A percentile compares a stretch with the other conserved stretches of the same genome.
Evolutionary conservation across 345 rosid species (phyloP).

Genomic region (Abelmoschus esculentus): DNA sequence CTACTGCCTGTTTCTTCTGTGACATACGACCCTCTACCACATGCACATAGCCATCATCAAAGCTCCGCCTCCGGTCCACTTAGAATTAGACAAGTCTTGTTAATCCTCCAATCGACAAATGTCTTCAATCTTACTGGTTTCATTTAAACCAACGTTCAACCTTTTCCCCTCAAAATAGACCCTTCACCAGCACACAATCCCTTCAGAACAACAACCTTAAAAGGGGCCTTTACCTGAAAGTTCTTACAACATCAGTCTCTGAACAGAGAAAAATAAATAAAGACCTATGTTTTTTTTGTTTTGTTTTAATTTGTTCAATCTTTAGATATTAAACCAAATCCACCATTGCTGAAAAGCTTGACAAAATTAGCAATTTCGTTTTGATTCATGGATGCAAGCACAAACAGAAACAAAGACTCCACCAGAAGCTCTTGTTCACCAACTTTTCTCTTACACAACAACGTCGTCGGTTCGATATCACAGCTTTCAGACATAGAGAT

Average conservation of each 20-base stretch:
- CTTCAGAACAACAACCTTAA: neutral
- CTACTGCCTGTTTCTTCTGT: too few relatives aligned
- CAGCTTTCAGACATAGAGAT: slow-evolving; percentile 36
- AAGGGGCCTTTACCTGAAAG: neutral
- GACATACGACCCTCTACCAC: neutral
- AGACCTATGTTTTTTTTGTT: neutral
- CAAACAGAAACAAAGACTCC: neutral
- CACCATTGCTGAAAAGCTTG: neutral
- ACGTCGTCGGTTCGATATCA: slow-evolving; percentile 16
- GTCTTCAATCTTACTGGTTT: neutral
- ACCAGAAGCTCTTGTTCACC: slow-evolving; percentile 1
- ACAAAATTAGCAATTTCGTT: neutral
- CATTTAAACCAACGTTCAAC: neutral
- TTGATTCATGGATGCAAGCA: neutral
- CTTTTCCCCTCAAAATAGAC: neutral
- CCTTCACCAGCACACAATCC: neutral
- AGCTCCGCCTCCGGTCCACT: neutral
- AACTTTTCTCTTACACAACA: slow-evolving; percentile 19
- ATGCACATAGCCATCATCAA: too few relatives aligned
- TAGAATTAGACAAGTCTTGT: neutral
- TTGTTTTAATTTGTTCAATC: neutral
- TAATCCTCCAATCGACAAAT: neutral
- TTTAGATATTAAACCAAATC: neutral
- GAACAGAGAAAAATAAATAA: too few relatives aligned
- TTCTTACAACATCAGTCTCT: neutral